Evolutionary conservation across 176 grass and related monocot genomes (phyloP), one percentile per base, ranked within the genome.

Genomic region (Carex cristatella): DNA sequence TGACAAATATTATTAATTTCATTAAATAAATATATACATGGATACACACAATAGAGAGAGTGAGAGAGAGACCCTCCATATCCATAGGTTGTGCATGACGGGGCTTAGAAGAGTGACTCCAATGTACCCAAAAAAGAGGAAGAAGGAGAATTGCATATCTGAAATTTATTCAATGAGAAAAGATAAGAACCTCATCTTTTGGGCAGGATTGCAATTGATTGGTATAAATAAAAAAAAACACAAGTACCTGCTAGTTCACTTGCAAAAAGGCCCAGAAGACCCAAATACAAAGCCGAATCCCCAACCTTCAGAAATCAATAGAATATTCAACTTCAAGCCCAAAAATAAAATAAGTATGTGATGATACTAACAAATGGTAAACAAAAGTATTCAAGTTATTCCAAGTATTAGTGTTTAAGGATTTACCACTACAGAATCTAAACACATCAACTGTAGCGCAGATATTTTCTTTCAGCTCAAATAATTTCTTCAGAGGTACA

Each of bases 121-220:
- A 79, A 91, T 92, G 68, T 98, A 98, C 77, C 96, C 96, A 15
- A 90, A 95, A 86, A 94, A 94, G 7, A 98, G 86, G 78, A 98
- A 95, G 81, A 98, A 98, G 0, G 96, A 95, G 85, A 95, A 94
- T 14, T 95, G 93, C 95, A 98, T 98, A 85, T 95, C 96, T 95
- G 88, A 85, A 92, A 81, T 38, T 59, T 88, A 82, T 84, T 88
- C 77, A 40, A 79, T 57, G 37, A 78, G 2, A 77, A 8, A 63
- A 48, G 14, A 23, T 85, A 63, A 72, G 65, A 84, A 40, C 59
- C 4, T 81, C 35, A 88, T 35, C 30, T 71, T 84, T 80, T 84
- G 40, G 1, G 46, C 66, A 77, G 2, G 14, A 88, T 51, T 80
- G 37, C 31, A 76, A 86, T 32, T 46, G 55, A 83, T 69, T 54